Evolutionary conservation across 192 early-diverging fungal genomes (phyloP).

Genomic region (Cetraspora pellucida): DNA sequence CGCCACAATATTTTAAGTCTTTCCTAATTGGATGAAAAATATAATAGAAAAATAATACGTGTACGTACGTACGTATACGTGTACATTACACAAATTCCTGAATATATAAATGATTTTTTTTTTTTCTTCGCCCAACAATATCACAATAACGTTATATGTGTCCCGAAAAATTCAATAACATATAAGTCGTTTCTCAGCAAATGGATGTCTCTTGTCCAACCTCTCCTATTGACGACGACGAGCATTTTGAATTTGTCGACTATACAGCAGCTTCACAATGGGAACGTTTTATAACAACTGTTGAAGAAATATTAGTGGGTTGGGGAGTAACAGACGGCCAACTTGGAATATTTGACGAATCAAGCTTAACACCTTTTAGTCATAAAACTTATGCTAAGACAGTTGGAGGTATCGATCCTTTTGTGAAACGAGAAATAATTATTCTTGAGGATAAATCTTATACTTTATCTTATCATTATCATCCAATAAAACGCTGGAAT

Average conservation of each 20-base stretch:
- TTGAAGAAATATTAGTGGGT: constrained; percentile 59
- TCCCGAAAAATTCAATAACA: too few relatives aligned
- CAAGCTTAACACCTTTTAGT: constrained; percentile 37
- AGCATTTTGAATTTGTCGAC: constrained; percentile 74
- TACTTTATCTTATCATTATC: constrained; percentile 45
- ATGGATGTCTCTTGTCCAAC: constrained; percentile 12
- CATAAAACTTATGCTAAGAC: neutral
- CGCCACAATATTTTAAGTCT: too few relatives aligned
- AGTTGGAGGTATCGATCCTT: constrained; percentile 1
- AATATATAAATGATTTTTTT: too few relatives aligned
- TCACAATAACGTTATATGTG: too few relatives aligned
- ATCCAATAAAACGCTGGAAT: constrained; percentile 39
- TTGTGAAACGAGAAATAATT: constrained; percentile 37
- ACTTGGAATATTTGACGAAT: constrained; percentile 54
- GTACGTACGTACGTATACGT: too few relatives aligned
- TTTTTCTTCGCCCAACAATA: too few relatives aligned
- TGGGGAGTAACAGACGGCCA: constrained; percentile 63
- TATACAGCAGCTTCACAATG: constrained; percentile 72
- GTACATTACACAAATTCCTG: too few relatives aligned
- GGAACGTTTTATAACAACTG: constrained; percentile 63
- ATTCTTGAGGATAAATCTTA: constrained; percentile 43
- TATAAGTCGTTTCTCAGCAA: neutral
- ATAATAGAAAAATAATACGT: too few relatives aligned
- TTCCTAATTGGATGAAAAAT: too few relatives aligned
- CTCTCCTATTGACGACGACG: constrained; percentile 51